Evolutionary conservation across 148 eudicot species (phyloP), one percentile per base, ranked within the genome.

Genomic region (Persicaria tinctoria): DNA sequence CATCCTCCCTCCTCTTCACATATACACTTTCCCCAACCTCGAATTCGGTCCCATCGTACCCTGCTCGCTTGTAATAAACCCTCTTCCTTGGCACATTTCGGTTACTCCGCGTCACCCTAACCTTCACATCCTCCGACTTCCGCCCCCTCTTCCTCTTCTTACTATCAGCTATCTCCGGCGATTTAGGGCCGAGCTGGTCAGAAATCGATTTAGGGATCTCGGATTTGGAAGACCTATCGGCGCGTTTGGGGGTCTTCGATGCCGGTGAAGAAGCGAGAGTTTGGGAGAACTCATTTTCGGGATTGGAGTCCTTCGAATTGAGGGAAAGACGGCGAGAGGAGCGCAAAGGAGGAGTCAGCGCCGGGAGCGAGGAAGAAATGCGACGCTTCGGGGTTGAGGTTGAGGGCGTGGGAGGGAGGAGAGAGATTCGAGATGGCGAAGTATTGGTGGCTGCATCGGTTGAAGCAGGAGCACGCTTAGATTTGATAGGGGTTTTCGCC

Each of bases 1-100:
- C 95, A 56, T 85, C 87, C 70, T 90, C 92, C 50, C 86, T 95
- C 83, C 94, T 92, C 88, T 88, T 95, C 70, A 90, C 89, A 71
- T 92, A 92, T 5, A 92, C 96, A 78, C 87, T 85, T 70, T 96
- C 89, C 55, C 97, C 99, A 4, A 85, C 83, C 8, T 78, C 75
- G 75, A 95, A 95, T 78, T 95, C 92, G 46, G 85, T 84, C 6
- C 96, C 97, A 77, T 92, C 98, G 74, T 80, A 92, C 59, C 80
- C 82, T 63, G 84, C 97, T 59, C 85, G 90, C 86, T 84, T 92
- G 77, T 90, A 95, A 79, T 87, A 90, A 38, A 88, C 87, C 84
- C 85, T 88, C 81, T 80, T 88, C 78, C 80, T 91, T 7, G n/a
- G 68, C 46, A 50, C 77, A 75, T 70, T 77, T 55, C 27, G 78